Base-by-base conservation (phyloP, 805 yeast species). In the Schwanniomyces yamadae region DNA sequence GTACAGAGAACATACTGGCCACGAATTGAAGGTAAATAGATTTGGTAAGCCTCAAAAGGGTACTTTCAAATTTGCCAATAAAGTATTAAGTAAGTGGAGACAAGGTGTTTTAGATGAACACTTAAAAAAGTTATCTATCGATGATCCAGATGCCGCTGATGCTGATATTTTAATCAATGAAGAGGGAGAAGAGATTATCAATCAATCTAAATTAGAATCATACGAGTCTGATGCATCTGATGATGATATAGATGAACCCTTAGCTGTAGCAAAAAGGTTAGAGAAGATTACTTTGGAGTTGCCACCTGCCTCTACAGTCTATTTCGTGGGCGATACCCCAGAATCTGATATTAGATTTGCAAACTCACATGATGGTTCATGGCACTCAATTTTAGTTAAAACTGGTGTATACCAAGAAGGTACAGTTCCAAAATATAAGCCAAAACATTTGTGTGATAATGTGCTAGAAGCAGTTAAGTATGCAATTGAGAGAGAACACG, bases 41-140 rank as follows among this genome's bases (percentile, higher is more conserved):
- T 88, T 85, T 52, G 96, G 96, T 54, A 88, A 88, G 61, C 96
- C 96, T 1, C 93, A 88, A 57, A 72, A 81, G 48, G 90, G 90
- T 33, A 88, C 96, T 13, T 88, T 88, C 63, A 76, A 78, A 55
- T 88, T 78, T 53, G 95, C 95, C 38, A 82, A 82, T 55, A 83
- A 83, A 59, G 84, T 87, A 20, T 71, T 88, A 46, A 70, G 78
- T 21, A 67, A 66, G 36, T 87, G 95, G 95, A 75, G 95, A 62
- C 76, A 80, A 53, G 85, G 83, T 44, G 82, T 83, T 19, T 70
- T 83, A 54, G 85, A 82, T 40, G 84, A 80, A 46, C 86, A 84
- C 55, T 78, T 84, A 49, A 80, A 78, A 55, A 73, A 73, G 45
- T 49, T 66, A 54, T 64, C 61, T 28, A 60, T 66, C 35, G 51